Base-by-base conservation (phyloP, 768 basidiomycete species). In the Leccinum uliginosum region DNA sequence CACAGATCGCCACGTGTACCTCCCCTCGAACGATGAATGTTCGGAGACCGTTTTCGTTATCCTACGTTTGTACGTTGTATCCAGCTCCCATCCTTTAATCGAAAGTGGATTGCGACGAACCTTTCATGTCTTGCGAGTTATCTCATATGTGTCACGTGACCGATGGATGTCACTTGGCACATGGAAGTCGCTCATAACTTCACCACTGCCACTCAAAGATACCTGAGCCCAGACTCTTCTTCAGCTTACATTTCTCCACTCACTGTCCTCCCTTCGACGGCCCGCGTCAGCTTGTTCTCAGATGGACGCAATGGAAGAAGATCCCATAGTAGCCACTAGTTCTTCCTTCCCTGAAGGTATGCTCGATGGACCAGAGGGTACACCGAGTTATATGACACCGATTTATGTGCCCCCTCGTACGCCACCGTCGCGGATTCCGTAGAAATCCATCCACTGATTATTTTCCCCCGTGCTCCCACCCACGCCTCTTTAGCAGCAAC, bases 271-370 rank as follows among this genome's bases (percentile, higher is more conserved):
- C 17, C 6, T 26, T 46, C 9, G 15, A 30, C 17, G 12, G 17
- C 34, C 30, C 6, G 38, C 27, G 27, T 56, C 17, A 35, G 3
- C 27, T 21, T 19, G n/a, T 45, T 51, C 44, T 51, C 51, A 71
- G 60, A 73, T 71, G 71, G 67, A 71, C 52, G 60, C 62, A 38
- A 73, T 71, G 72, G 72, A 71, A 58, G 69, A 64, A 60, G 71
- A 73, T 67, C 67, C 62, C 27, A 56, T 68, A 61, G 57, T 72
- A 52, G 55, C 43, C 45, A 61, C 59, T 29, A 59, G 52, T 40
- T 50, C 63, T n/a, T 59, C 67, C 47, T 64, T 63, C 58, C 59
- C 62, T 21, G 64, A 61, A 24, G 62, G 44, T 49, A 55, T 59
- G 43, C 59, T 46, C 12, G 68, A 66, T 38, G 55, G 40, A 46